Evolutionary conservation across 345 rosid species (phyloP).

Genomic region (Melastoma malabathricum): DNA sequence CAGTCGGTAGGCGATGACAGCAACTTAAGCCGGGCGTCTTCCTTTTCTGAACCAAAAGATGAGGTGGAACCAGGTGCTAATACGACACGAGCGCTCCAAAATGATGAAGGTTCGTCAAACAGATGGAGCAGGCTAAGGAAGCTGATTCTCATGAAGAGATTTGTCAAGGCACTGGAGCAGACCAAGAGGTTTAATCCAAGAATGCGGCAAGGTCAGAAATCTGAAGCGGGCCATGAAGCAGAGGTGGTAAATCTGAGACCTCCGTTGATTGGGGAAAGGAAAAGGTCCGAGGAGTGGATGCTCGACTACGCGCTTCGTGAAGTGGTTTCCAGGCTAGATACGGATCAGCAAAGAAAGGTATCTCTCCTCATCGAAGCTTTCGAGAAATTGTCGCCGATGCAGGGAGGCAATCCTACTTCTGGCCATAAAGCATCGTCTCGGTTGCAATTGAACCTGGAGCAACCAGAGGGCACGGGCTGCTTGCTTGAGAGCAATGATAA

Average conservation of each 20-base stretch:
- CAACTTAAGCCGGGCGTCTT: constrained; percentile 15
- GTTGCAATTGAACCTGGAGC: too few species aligned
- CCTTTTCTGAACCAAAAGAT: constrained; percentile 10
- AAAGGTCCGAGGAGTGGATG: constrained; percentile 83
- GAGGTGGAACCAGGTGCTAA: neutral
- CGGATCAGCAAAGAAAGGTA: constrained; percentile 72
- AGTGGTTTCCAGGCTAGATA: constrained; percentile 60
- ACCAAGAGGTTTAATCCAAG: neutral
- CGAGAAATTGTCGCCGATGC: constrained; percentile 51
- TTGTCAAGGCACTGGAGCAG: constrained; percentile 61
- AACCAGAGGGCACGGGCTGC: too few species aligned
- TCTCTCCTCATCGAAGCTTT: constrained; percentile 85
- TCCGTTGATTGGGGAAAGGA: constrained; percentile 45
- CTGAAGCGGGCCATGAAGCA: constrained; percentile 37
- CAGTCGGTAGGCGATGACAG: constrained; percentile 27
- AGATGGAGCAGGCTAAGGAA: constrained; percentile 85
- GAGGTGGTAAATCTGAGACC: constrained; percentile 59
- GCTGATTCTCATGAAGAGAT: constrained; percentile 53
- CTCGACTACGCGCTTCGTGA: constrained; percentile 73
- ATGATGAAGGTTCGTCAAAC: constrained; percentile 6
- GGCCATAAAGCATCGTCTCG: constrained; percentile 11
- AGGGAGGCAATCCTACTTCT: constrained; percentile 17
- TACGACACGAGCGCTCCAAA: too few species aligned
- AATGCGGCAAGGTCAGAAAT: constrained; percentile 16
- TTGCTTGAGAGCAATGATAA: too few species aligned